Percentiles rank a stretch among this genome's conserved stretches.
phyloP scores from a whole-genome alignment of 768 basidiomycete species.

The Exidia glandulosa region DNA sequence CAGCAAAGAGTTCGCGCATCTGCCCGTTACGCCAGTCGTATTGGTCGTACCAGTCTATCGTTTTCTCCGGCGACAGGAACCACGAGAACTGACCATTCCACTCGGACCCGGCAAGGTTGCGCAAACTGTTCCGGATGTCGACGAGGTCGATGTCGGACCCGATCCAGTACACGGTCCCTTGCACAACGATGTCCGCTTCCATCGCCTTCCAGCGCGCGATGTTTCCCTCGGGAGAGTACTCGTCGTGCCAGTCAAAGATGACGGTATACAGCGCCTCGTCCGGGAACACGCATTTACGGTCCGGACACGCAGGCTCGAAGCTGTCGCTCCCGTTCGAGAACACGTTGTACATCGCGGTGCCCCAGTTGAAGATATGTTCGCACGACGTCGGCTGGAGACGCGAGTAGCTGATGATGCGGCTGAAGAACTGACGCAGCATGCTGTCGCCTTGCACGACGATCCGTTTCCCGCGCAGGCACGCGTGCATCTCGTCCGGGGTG shows the following conservation, averaged over 20 bases:
- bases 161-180: background rate
- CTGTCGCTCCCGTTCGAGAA: background rate
- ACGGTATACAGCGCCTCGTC: background rate
- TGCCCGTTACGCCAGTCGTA: background rate
- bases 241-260: background rate
- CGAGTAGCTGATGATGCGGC: background rate
- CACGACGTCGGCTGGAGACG: background rate
- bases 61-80: background rate
- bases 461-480: background rate
- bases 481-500: background rate
- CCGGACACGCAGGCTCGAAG: background rate
- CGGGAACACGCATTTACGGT: background rate
- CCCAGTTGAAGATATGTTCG: background rate
- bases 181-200: background rate
- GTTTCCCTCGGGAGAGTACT: background rate
- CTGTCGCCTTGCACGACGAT: background rate
- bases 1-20: background rate
- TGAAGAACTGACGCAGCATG: background rate
- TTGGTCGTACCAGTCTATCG: background rate
- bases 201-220: background rate
- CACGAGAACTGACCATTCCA: background rate
- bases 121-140: background rate
- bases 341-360: background rate
- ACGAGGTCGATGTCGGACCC: background rate
- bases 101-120: background rate